Base-by-base conservation (phyloP, 805 yeast species). In the Starmerella asiatica region DNA sequence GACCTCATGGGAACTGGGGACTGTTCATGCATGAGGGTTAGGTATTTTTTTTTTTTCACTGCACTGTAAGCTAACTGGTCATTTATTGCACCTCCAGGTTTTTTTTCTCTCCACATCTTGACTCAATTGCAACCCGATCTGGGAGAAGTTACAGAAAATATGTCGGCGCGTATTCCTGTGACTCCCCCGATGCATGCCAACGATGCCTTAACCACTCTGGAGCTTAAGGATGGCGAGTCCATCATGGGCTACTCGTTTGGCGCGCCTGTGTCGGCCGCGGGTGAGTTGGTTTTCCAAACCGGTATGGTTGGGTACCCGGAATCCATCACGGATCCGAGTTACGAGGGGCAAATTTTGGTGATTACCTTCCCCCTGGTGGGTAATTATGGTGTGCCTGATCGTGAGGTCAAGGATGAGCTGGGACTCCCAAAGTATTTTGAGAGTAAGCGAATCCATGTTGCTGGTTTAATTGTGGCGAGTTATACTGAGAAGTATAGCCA, bases 281-380 rank as follows among this genome's bases (percentile, higher is more conserved):
- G 98, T 71, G 98, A 91, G 67, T 75, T 93, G 55, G 98, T 91
- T 45, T 91, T 91, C 75, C 97, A 93, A 65, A 91, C 98, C 48
- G 97, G 98, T 69, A 86, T 91, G 95, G 97, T 91, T 53, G 98
- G 98, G 47, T 91, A 91, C 62, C 98, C 97, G 31, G 98, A 91
- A 64, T 77, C 96, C 38, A 75, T 91, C 62, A 85, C 98, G 30
- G 98, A 91, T 64, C 98, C 98, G 45, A 91, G 97, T 33, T 91
- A 91, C 64, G 86, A 82, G 58, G 98, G 98, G 48, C 98, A 91
- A 66, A 88, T 91, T 57, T 56, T 91, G 60, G 96, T 91, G 48
- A 81, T 91, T 63, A 91, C 98, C 39, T 91, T 77, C 62, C 98
- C 98, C 21, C 70, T 91, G 54, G 94, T 91, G 37, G 98, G 98